Evolutionary conservation across 2,329 filamentous ascomycete genomes (phyloP).

Genomic region (Talaromyces verruculosus): DNA sequence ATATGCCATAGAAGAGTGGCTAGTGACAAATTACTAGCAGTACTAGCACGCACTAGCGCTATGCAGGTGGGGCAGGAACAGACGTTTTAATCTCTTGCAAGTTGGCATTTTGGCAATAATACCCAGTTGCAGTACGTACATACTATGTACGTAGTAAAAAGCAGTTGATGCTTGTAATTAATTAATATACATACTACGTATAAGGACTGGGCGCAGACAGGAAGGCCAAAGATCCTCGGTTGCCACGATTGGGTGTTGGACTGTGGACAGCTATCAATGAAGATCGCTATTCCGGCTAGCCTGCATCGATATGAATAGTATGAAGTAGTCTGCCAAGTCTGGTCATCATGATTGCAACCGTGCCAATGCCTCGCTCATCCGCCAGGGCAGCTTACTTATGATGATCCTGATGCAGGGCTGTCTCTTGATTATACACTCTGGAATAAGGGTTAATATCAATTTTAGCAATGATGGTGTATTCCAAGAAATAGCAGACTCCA

Average conservation of each 20-base stretch:
- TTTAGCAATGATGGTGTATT: not conserved
- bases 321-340: not conserved
- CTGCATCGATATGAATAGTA: not conserved
- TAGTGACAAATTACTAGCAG: not conserved
- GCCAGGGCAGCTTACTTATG: too few species aligned
- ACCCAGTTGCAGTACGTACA: not conserved
- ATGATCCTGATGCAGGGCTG: too few species aligned
- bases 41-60: not conserved
- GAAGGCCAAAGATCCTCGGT: not conserved
- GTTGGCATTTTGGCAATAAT: not conserved
- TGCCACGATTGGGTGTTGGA: not conserved
- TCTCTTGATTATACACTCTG: not conserved
- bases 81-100: not conserved
- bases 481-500: not conserved
- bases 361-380: too few species aligned
- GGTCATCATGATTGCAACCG: not conserved
- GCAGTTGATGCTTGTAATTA: too few species aligned
- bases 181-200: not conserved
- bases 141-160: not conserved
- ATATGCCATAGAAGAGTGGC: not conserved
- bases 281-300: constrained; percentile 4
- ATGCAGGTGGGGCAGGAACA: not conserved
- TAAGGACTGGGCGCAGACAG: not conserved
- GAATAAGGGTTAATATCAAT: not conserved
- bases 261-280: constrained; percentile 3